Evolutionary conservation across 208 protist species (phyloP).

Genomic region (Naegleria lovaniensis): DNA sequence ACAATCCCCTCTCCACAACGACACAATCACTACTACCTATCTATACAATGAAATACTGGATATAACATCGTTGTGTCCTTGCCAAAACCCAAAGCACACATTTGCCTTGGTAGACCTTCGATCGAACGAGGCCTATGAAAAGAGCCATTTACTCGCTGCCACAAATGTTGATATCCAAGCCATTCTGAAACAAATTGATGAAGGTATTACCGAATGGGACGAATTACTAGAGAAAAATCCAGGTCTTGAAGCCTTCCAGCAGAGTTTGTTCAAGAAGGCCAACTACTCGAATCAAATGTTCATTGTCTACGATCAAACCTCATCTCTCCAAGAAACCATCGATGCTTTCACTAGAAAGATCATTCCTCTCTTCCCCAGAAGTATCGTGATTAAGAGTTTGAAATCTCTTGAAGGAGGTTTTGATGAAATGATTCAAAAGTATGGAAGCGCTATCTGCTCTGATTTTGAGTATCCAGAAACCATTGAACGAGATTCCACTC

Average conservation of each 20-base stretch:
- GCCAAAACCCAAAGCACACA: neutral
- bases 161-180: neutral
- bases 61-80: neutral
- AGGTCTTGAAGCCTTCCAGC: neutral
- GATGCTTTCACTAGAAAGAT: neutral
- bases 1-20: neutral
- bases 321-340: neutral
- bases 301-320: neutral
- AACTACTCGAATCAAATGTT: slow-evolving; percentile 3
- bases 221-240: neutral
- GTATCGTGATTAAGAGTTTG: neutral
- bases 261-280: neutral
- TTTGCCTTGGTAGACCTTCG: neutral
- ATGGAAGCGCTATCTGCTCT: neutral
- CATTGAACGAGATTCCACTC: neutral
- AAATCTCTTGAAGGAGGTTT: neutral
- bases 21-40: neutral
- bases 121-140: neutral
- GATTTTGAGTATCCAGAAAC: neutral
- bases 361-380: neutral
- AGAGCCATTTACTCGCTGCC: neutral
- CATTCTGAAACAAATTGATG: neutral
- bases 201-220: neutral
- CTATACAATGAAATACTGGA: neutral
- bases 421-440: neutral